Percentiles rank a stretch among this genome's conserved stretches.
Evolutionary conservation across 192 early-diverging fungal species (phyloP).

Genomic region (Coemansia sp.): DNA sequence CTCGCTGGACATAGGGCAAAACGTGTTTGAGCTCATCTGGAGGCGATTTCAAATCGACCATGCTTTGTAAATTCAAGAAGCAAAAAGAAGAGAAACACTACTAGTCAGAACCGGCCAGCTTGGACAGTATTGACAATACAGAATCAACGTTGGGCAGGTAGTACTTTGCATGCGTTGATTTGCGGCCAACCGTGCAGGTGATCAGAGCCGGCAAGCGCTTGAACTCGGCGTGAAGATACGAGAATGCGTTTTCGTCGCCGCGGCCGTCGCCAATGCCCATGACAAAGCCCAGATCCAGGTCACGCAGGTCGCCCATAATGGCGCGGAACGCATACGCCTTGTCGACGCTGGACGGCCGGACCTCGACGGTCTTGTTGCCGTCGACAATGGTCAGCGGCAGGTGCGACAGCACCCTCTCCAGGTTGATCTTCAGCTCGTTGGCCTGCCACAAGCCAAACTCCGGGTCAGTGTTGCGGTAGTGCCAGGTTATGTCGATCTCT

Average conservation of each 20-base stretch:
- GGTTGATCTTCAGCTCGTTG: slow-evolving; percentile 93
- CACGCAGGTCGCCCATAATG: slow-evolving; percentile 75
- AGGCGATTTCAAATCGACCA: slow-evolving; percentile 25
- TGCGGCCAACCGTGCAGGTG: slow-evolving; percentile 95
- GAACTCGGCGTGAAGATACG: slow-evolving; percentile 52
- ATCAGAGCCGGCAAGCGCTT: slow-evolving; percentile 51
- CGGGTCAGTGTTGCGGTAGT: slow-evolving; percentile 91
- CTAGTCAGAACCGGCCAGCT: slow-evolving; percentile 7
- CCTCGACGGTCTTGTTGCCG: slow-evolving; percentile 95
- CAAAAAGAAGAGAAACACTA: slow-evolving; percentile 8
- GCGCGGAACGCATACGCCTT: slow-evolving; percentile 85
- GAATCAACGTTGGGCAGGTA: slow-evolving; percentile 73
- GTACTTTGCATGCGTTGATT: slow-evolving; percentile 88
- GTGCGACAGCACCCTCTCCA: slow-evolving; percentile 92
- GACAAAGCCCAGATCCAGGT: slow-evolving; percentile 45
- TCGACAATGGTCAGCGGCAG: slow-evolving; percentile 91
- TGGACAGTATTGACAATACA: slow-evolving; percentile 34
- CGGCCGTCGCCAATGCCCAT: slow-evolving; percentile 92
- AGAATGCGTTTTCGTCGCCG: slow-evolving; percentile 93
- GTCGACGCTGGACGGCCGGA: slow-evolving; percentile 89
- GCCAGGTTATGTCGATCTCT: slow-evolving; percentile 98
- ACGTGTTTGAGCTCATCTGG: slow-evolving; percentile 70
- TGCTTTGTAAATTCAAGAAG: background rate
- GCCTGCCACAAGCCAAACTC: slow-evolving; percentile 99
- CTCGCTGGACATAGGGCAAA: slow-evolving; percentile 76